A percentile compares a stretch with the other conserved stretches of the same genome.
These are phyloP conservation scores for Solanum dulcamara DNA, from an alignment of 257 asterid species.

Conservation along the genomic window DNA sequence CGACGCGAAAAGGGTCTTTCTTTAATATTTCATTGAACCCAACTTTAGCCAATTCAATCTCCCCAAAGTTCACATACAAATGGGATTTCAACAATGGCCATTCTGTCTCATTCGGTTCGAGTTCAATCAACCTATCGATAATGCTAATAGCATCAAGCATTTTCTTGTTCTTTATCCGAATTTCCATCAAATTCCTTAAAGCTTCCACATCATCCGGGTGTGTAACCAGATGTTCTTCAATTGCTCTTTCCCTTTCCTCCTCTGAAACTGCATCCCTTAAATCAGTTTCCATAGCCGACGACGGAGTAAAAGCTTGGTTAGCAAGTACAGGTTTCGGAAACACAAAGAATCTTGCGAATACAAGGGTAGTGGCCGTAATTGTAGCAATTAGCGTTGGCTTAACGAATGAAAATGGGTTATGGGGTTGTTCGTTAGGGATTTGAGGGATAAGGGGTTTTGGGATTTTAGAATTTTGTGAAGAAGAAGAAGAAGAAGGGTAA, in stretches of 20 bases:
- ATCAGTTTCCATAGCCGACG: conserved; percentile 26
- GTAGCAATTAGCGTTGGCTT: conserved; percentile 18
- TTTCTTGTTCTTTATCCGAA: conserved; percentile 44
- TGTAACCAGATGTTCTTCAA: conserved; percentile 36
- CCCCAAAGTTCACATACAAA: conserved; percentile 42
- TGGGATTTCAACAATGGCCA: conserved; percentile 89
- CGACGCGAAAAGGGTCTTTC: conserved; percentile 66
- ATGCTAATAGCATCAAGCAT: conserved; percentile 48
- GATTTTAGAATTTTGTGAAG: neutral
- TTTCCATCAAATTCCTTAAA: conserved; percentile 55
- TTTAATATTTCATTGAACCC: conserved; percentile 51
- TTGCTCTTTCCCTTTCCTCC: conserved; percentile 35
- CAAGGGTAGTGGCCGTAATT: conserved; percentile 17
- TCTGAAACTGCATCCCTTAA: conserved; percentile 13
- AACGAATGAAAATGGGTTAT: neutral
- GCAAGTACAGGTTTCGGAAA: conserved; percentile 16
- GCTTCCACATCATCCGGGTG: conserved; percentile 47
- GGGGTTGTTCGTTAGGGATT: neutral
- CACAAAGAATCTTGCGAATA: conserved; percentile 2
- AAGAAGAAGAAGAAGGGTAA: neutral
- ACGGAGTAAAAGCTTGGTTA: neutral
- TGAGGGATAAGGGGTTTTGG: neutral
- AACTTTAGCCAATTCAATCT: conserved; percentile 39
- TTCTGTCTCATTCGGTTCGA: conserved; percentile 68
- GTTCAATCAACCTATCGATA: conserved; percentile 38